Evolutionary conservation across 106 monocot genomes (phyloP).

Genomic region (Triglochin maritima): DNA sequence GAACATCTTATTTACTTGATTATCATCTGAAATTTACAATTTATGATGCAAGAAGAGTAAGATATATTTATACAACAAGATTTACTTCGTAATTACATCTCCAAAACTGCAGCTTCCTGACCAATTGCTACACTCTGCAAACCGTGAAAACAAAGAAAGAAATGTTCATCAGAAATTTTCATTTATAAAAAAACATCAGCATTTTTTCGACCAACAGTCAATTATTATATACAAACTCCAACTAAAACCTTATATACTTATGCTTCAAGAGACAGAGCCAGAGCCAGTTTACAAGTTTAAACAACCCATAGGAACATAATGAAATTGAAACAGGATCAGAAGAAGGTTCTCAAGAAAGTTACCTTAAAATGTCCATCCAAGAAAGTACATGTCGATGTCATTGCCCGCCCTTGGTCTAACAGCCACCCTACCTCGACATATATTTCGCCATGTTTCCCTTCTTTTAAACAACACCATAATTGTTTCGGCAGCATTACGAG

Average conservation of each 20-base stretch:
- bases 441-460: slow-evolving; percentile 10
- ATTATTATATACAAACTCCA: no score
- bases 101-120: slow-evolving; percentile 9
- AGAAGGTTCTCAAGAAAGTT: background rate
- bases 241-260: background rate
- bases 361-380: slow-evolving; percentile 17
- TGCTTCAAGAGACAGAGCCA: background rate
- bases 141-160: background rate
- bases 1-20: no score
- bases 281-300: background rate
- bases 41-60: no score
- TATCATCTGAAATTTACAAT: no score
- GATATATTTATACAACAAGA: no score
- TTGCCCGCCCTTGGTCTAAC: slow-evolving; percentile 14
- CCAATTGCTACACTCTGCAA: slow-evolving; percentile 14
- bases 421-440: slow-evolving; percentile 20
- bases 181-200: no score
- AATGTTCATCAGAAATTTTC: background rate
- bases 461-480: slow-evolving; percentile 10
- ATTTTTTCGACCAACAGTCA: no score
- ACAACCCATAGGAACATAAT: background rate
- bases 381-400: slow-evolving; percentile 25
- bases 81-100: background rate
- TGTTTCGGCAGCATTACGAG: slow-evolving; percentile 18
- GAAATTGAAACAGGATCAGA: background rate